A percentile compares a stretch with the other conserved stretches of the same genome.
These are phyloP conservation scores for Plenodomus biglobosus DNA, from an alignment of 2,329 filamentous ascomycete species.

Conservation along the genomic window DNA sequence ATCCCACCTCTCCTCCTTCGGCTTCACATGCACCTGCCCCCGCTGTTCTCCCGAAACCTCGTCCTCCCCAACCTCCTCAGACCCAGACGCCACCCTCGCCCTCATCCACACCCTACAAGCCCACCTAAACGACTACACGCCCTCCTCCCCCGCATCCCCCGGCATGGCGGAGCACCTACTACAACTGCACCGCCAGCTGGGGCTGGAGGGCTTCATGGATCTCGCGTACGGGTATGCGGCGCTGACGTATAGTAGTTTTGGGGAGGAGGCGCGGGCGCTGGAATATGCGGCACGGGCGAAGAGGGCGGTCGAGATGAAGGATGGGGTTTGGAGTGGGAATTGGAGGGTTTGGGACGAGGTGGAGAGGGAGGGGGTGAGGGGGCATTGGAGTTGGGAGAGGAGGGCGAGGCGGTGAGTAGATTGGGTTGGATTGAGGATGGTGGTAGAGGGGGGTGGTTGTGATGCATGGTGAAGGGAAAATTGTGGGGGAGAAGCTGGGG, in stretches of 20 bases:
- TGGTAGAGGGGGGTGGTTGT: too few relatives aligned
- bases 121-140: constrained; percentile 36
- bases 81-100: constrained; percentile 36
- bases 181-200: constrained; percentile 40
- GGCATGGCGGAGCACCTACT: constrained; percentile 39
- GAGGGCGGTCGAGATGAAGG: constrained; percentile 42
- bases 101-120: constrained; percentile 36
- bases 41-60: constrained; percentile 43
- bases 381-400: constrained; percentile 11
- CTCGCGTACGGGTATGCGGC: constrained; percentile 46
- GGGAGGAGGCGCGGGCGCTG: constrained; percentile 24
- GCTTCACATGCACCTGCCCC: constrained; percentile 47
- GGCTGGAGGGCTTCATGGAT: constrained; percentile 45
- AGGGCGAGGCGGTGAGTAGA: neutral
- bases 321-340: constrained; percentile 39
- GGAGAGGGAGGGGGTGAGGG: neutral
- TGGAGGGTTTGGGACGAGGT: constrained; percentile 38
- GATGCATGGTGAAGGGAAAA: too few relatives aligned
- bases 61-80: too few relatives aligned
- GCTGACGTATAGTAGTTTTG: constrained; percentile 44
- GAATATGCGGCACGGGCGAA: constrained; percentile 41
- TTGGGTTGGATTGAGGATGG: too few relatives aligned
- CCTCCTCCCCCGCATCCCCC: constrained; percentile 17
- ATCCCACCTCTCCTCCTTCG: constrained; percentile 39
- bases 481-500: too few relatives aligned